These are phyloP conservation scores for Tilletia setariae DNA, from an alignment of 1,284 basidiomycete genomes.

Conservation along the genomic window DNA sequence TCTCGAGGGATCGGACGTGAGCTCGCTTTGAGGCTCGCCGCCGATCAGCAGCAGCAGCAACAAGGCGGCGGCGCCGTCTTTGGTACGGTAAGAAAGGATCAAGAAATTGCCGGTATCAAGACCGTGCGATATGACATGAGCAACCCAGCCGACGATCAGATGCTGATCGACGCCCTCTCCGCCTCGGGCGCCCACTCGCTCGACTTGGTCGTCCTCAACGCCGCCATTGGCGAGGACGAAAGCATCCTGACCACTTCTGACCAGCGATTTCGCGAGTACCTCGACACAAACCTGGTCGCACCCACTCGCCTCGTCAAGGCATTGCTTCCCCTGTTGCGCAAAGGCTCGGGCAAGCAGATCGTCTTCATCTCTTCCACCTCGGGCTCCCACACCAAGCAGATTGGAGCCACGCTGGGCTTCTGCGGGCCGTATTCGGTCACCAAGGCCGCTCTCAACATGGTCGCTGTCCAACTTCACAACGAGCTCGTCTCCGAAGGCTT, in stretches of 20 bases:
- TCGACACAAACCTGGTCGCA: slow-evolving; percentile 21
- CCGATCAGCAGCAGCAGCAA: too few species aligned
- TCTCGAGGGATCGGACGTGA: background rate
- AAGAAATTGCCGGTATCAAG: background rate
- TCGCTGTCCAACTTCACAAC: slow-evolving; percentile 17
- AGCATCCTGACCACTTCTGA: background rate
- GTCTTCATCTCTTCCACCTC: slow-evolving; percentile 16
- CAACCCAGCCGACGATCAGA: background rate
- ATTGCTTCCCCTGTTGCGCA: slow-evolving; percentile 19
- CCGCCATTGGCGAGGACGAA: slow-evolving; percentile 7
- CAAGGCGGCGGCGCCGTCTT: slow-evolving; percentile 2
- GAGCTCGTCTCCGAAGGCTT: slow-evolving; percentile 22
- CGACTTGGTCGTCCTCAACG: slow-evolving; percentile 22
- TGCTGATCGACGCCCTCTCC: slow-evolving; percentile 2
- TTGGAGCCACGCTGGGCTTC: background rate
- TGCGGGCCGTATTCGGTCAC: slow-evolving; percentile 12
- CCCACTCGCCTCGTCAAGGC: slow-evolving; percentile 16
- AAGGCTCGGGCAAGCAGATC: slow-evolving; percentile 17
- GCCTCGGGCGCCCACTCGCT: background rate
- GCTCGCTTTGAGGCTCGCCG: too few species aligned
- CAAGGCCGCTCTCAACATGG: slow-evolving; percentile 22
- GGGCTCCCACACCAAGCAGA: background rate
- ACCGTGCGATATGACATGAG: slow-evolving; percentile 16
- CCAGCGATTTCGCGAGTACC: background rate
- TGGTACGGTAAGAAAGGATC: slow-evolving; percentile 16